Evolutionary conservation across 2,329 filamentous ascomycete genomes (phyloP), one percentile per base, ranked within the genome.

Genomic region (Monilinia laxa): DNA sequence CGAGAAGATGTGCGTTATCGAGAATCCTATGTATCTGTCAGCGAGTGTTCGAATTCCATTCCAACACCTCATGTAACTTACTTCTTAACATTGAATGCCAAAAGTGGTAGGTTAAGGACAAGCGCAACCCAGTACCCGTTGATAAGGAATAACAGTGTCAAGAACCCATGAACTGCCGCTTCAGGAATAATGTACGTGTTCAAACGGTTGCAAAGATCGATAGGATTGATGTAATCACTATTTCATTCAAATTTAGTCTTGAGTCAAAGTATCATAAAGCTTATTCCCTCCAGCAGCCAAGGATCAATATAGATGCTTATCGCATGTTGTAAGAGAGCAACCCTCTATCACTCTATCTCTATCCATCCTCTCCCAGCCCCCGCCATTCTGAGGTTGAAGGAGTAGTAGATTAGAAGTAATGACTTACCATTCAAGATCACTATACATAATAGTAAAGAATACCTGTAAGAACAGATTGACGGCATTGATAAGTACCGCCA

Each of bases 361-460:
- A 35, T 20, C 25, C 38, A 35, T 14, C 35, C 25, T 25, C 10
- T 40, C 58, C 31, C 25, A 60, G 11, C 7, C 57, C 3, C 14
- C 25, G 14, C 25, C 45, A 25, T 38, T 25, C n/a, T 18, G 23
- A n/a, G 25, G 7, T 45, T 16, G 18, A 12, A 52, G 52, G 49
- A 56, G 23, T 47, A 38, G 31, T 31, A 45, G 11, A 42, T 6
- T 31, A 45, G 42, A 18, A 28, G 40, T 20, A 31, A 58, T 16
- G 47, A 84, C 91, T 77, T 83, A 96, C 93, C 95, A 99, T 90
- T 99, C 95, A 76, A 99, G 82, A 85, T 99, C 95, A 81, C 92
- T 97, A 83, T 98, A 99, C 96, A 99, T 99, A 78, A 99, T 99
- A 68, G 95, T 99, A 84, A 99, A 99, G 87, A 99, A 99, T 76